Evolutionary conservation across 257 asterid species (phyloP), one percentile per base, ranked within the genome.

Genomic region (Handroanthus guayacan): DNA sequence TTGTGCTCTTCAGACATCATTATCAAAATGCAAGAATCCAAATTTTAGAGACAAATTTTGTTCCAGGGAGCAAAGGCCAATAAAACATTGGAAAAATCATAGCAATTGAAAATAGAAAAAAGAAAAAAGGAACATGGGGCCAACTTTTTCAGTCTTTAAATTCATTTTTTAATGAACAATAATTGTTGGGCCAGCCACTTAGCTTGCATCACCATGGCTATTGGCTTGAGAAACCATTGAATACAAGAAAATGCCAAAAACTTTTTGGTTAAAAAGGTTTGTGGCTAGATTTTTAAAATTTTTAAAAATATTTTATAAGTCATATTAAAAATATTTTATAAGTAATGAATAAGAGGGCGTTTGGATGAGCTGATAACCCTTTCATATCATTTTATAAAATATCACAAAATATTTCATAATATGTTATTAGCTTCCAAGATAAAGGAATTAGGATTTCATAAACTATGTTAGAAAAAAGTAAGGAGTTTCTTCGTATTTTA

Each of bases 151-250:
- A 51, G 13, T 18, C 16, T 66, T 54, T 25, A 1, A 56, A 39
- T 1, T 37, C 64, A 48, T 62, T 5, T 43, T 57, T 47, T 31
- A 20, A 69, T 39, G 20, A 14, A 14, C 60, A 66, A 65, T 67
- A 25, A 76, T 58, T 58, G n/a, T 5, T 58, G 38, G 50, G 6
- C 65, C 71, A 69, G 50, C 69, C 48, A 69, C 72, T 47, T 41
- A n/a, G 55, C 71, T 44, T 62, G 48, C 64, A 69, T 55, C 75
- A 58, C 18, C 67, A 57, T 25, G 11, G 31, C 2, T 39, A 41
- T 54, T 56, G 11, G 1, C 36, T 9, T 11, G 3, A 3, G 17
- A 16, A 50, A 50, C 55, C 55, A 56, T 50, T 51, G 62, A 5
- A 17, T 34, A 55, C 2, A 12, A 2, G 67, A 65, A n/a, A 54